phyloP scores from a whole-genome alignment of 1,284 basidiomycete species.

The Sphaerobolus stellatus region DNA sequence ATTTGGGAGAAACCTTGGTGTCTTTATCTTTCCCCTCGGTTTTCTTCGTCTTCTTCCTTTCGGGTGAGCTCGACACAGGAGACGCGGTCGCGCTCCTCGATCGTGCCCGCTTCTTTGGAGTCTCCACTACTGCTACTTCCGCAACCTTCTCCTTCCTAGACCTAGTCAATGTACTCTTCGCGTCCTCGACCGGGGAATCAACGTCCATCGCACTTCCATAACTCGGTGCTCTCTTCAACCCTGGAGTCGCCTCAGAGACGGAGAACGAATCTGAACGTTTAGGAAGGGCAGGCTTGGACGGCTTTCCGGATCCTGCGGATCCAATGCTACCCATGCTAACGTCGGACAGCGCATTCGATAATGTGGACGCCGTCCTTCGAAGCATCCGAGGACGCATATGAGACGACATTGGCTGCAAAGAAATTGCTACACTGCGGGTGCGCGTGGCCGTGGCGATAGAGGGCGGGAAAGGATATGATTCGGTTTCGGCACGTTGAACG shows the following conservation, averaged over 20 bases:
- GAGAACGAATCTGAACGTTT: slow-evolving; percentile 43
- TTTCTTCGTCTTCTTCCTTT: background rate
- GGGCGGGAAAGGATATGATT: slow-evolving; percentile 33
- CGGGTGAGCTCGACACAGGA: too few relatives aligned
- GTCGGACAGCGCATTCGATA: slow-evolving; percentile 33
- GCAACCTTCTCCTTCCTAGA: background rate
- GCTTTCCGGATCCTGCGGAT: slow-evolving; percentile 10
- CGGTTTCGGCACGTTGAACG: slow-evolving; percentile 8
- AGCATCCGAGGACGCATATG: slow-evolving; percentile 33
- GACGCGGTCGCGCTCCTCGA: background rate
- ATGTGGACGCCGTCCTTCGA: slow-evolving; percentile 35
- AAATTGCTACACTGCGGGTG: slow-evolving; percentile 39
- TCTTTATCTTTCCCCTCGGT: too few relatives aligned
- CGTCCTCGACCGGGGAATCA: slow-evolving; percentile 25
- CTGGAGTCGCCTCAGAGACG: slow-evolving; percentile 24
- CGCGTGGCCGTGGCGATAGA: slow-evolving; percentile 35
- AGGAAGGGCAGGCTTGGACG: slow-evolving; percentile 21
- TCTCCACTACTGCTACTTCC: background rate
- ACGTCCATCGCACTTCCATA: slow-evolving; percentile 32
- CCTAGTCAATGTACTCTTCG: too few relatives aligned
- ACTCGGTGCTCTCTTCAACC: slow-evolving; percentile 48
- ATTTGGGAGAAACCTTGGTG: background rate
- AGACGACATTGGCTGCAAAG: slow-evolving; percentile 18
- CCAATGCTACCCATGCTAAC: background rate
- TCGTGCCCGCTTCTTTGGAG: background rate